phyloP scores from a whole-genome alignment of 257 asterid species.

The Solanum piurae region DNA sequence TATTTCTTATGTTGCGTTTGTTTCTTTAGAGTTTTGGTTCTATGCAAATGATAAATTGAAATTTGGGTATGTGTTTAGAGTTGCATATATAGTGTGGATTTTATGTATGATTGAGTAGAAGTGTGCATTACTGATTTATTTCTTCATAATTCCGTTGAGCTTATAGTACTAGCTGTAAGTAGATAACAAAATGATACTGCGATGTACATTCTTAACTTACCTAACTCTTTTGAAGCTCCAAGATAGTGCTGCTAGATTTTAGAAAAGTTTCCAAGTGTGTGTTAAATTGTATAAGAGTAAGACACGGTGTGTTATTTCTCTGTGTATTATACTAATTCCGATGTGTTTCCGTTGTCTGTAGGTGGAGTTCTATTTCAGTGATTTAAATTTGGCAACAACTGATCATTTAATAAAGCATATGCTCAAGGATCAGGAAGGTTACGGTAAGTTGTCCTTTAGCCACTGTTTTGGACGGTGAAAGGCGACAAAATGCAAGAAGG shows the following conservation, averaged over 20 bases:
- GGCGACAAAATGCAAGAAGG: neutral
- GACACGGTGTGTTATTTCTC: neutral
- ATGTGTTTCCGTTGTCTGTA: slow-evolving; percentile 9
- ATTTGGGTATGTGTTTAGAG: neutral
- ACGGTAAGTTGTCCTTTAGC: slow-evolving; percentile 38
- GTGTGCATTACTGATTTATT: neutral
- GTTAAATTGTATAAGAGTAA: neutral
- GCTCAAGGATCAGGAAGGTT: slow-evolving; percentile 76
- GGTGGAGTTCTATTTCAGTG: slow-evolving; percentile 95
- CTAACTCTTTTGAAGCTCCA: neutral
- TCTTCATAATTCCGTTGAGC: neutral
- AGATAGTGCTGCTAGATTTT: neutral
- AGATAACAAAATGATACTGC: neutral
- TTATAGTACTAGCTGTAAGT: neutral
- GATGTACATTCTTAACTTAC: neutral
- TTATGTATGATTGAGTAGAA: neutral
- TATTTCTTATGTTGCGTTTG: neutral
- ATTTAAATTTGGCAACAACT: slow-evolving; percentile 80
- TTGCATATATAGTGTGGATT: neutral
- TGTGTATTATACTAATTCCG: neutral
- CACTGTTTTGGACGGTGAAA: neutral
- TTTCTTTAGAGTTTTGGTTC: neutral
- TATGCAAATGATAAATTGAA: neutral
- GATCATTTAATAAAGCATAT: slow-evolving; percentile 62
- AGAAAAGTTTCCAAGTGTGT: neutral